Percentiles rank a stretch among this genome's conserved stretches.
phyloP scores from a whole-genome alignment of 225 moss, liverwort and hornwort species.

The Physcomitrellopsis africana region DNA sequence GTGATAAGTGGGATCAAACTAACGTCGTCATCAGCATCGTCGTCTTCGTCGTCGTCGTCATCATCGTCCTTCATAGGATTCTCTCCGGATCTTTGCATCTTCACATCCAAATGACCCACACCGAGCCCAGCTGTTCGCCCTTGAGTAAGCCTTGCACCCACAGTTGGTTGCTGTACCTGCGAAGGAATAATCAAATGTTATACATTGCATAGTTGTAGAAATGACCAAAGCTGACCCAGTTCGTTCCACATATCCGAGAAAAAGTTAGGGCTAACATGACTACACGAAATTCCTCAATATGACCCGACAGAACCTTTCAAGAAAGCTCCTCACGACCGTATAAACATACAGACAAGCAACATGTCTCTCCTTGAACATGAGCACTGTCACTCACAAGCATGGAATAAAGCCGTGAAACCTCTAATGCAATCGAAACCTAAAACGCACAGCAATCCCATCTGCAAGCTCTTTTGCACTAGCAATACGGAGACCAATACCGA shows the following conservation, averaged over 20 bases:
- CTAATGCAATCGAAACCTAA: background rate
- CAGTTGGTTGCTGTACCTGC: constrained; percentile 37
- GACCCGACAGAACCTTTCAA: background rate
- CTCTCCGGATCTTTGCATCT: constrained; percentile 16
- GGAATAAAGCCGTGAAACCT: background rate
- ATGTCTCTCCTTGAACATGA: background rate
- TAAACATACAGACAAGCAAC: background rate
- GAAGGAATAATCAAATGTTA: constrained; percentile 20
- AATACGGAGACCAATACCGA: too few species aligned
- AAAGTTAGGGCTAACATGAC: background rate
- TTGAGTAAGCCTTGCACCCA: too few species aligned
- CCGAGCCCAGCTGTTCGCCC: too few species aligned
- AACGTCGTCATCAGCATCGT: constrained; percentile 6
- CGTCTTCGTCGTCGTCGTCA: constrained; percentile 38
- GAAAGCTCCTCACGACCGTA: background rate
- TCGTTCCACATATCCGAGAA: background rate
- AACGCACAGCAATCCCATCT: background rate
- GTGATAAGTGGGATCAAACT: background rate
- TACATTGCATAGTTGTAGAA: background rate
- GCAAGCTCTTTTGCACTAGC: background rate
- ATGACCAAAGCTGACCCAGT: background rate
- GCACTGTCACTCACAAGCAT: constrained; percentile 2
- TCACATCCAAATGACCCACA: constrained; percentile 11
- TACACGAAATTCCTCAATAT: background rate
- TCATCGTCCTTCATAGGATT: constrained; percentile 34